Base-by-base conservation (phyloP, 208 protist genomes). In the Naegleria lovaniensis region DNA sequence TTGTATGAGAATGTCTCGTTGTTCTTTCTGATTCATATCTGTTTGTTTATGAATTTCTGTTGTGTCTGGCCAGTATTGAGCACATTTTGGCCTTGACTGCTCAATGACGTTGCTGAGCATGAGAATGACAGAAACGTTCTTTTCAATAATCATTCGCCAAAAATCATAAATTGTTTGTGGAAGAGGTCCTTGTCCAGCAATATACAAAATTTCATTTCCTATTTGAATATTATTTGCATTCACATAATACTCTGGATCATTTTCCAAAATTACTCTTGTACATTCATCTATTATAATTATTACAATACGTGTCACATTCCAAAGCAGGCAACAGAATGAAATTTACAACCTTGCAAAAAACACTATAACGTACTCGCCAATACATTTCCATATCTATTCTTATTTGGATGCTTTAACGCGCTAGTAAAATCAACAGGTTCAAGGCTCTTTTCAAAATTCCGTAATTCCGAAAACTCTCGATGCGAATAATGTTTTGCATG, bases 61-160 rank as follows among this genome's bases (percentile, higher is more conserved):
- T 29, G 1, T 1, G 19, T 67, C 22, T 29, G 55, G 55, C 55
- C 55, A 67, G 55, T 67, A 67, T 67, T 67, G 55, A 29, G 11
- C 55, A 67, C 55, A 67, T 67, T 67, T 67, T 67, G 11, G 11
- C 55, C 22, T 29, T 48, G 43, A 48, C 13, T 83, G 7, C 33
- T 83, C 75, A 83, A 83, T 83, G 9, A 83, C 1, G 13, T 83
- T 83, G 13, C 25, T 36, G 22, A 97, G 93, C 95, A 97, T 97
- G 29, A 97, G 93, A 89, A 98, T 94, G 58, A 96, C 96, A 40
- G 88, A 89, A 36, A 93, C 91, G 79, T 96, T 92, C 91, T 96
- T 94, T 85, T 98, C 95, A 92, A 94, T 96, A 7, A 97, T 91
- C 95, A 97, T 97, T 76, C 95, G 91, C 96, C 96, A 98, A 93